Percentiles rank a stretch among this genome's conserved stretches.
phyloP scores from a whole-genome alignment of 202 grass and related monocot species.

The Setaria italica region DNA sequence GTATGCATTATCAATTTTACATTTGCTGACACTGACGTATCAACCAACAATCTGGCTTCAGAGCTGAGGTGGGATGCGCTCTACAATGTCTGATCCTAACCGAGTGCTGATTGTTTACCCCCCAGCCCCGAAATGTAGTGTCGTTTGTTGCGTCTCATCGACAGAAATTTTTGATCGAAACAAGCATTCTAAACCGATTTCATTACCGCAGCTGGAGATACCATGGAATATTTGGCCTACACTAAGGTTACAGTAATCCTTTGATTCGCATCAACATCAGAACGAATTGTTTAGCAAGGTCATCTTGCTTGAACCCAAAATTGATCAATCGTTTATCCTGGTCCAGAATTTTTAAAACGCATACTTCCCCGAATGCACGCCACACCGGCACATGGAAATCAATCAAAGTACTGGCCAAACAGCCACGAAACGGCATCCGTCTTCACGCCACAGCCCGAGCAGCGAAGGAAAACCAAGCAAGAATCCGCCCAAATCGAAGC shows the following conservation, averaged over 20 bases:
- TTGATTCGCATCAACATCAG: neutral
- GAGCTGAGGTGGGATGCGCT: neutral
- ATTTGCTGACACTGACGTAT: slow-evolving; percentile 18
- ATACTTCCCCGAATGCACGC: neutral
- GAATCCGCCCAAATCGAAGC: slow-evolving; percentile 27
- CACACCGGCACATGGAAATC: neutral
- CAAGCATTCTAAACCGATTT: neutral
- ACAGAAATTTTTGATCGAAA: neutral
- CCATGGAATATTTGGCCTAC: neutral
- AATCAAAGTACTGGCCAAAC: neutral
- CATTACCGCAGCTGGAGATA: neutral
- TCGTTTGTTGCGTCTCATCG: neutral
- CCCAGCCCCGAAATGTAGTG: neutral
- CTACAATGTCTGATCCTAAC: neutral
- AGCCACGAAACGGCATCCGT: neutral
- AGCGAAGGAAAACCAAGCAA: neutral
- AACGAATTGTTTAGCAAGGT: neutral
- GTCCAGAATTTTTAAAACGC: neutral
- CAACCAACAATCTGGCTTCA: neutral
- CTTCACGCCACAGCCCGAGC: neutral
- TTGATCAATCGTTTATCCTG: neutral
- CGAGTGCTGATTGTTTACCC: neutral
- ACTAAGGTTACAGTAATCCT: neutral
- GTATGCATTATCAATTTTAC: neutral
- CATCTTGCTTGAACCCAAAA: neutral